Conservation (phyloP, 2,329 filamentous ascomycete species). For the Beauveria sp. region DNA sequence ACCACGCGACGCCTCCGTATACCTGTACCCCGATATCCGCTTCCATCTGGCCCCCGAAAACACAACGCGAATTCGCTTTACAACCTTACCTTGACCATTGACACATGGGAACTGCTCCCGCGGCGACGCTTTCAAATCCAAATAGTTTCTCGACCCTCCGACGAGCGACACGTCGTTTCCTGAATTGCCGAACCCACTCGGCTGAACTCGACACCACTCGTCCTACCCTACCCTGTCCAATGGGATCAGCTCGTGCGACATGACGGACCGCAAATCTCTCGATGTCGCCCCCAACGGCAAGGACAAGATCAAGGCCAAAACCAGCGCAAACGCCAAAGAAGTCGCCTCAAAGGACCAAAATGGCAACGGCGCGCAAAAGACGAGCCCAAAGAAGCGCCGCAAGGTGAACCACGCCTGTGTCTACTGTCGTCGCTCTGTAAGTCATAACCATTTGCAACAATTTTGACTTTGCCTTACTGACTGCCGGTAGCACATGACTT, state of each 20-base stretch:
- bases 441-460: slow-evolving; percentile 29
- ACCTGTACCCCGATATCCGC: neutral
- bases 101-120: neutral
- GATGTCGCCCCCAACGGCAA: slow-evolving; percentile 21
- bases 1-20: neutral
- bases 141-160: neutral
- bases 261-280: slow-evolving; percentile 24
- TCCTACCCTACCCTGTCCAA: slow-evolving; percentile 1
- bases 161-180: neutral
- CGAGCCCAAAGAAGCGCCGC: slow-evolving; percentile 74
- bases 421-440: slow-evolving; percentile 85
- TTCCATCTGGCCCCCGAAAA: neutral
- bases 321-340: slow-evolving; percentile 14
- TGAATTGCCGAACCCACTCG: neutral
- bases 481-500: slow-evolving; percentile 71
- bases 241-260: slow-evolving; percentile 12
- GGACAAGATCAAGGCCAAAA: neutral
- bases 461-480: slow-evolving; percentile 10
- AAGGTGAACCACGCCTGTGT: slow-evolving; percentile 88
- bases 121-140: neutral
- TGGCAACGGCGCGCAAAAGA: slow-evolving; percentile 23
- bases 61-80: neutral
- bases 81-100: neutral
- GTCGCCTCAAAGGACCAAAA: slow-evolving; percentile 24
- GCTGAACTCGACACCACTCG: neutral